phyloP scores from a whole-genome alignment of 345 rosid species.

The Arabidopsis suecica region DNA sequence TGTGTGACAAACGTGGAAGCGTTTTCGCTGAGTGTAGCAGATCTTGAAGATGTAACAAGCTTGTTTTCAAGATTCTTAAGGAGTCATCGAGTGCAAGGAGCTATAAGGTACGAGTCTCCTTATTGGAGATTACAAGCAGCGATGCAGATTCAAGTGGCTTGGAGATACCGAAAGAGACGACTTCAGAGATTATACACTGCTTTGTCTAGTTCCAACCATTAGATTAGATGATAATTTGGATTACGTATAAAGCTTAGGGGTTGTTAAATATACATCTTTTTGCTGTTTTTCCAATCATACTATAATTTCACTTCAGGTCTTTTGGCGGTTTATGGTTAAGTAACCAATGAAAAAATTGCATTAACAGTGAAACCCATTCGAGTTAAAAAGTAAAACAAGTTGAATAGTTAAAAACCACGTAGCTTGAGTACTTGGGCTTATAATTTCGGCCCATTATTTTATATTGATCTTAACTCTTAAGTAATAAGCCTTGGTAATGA shows the following conservation, averaged over 20 bases:
- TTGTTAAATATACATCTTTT: neutral
- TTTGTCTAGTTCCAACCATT: constrained; percentile 17
- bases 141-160: constrained; percentile 71
- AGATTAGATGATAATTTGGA: neutral
- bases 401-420: neutral
- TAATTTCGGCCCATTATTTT: neutral
- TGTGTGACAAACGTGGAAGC: constrained; percentile 87
- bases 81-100: constrained; percentile 56
- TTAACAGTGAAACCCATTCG: neutral
- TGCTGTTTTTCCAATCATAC: neutral
- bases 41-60: constrained; percentile 84
- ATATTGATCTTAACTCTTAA: neutral
- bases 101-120: constrained; percentile 86
- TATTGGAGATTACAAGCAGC: constrained; percentile 79
- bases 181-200: constrained; percentile 44
- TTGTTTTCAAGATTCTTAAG: constrained; percentile 66
- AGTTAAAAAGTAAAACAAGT: neutral
- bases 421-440: neutral
- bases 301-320: neutral
- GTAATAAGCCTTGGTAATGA: neutral
- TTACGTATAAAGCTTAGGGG: neutral
- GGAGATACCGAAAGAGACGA: constrained; percentile 81
- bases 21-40: constrained; percentile 76
- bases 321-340: neutral
- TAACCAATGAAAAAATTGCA: neutral